Conservation (phyloP, 306 rosid species). For the Chamaecrista fasciculata region DNA sequence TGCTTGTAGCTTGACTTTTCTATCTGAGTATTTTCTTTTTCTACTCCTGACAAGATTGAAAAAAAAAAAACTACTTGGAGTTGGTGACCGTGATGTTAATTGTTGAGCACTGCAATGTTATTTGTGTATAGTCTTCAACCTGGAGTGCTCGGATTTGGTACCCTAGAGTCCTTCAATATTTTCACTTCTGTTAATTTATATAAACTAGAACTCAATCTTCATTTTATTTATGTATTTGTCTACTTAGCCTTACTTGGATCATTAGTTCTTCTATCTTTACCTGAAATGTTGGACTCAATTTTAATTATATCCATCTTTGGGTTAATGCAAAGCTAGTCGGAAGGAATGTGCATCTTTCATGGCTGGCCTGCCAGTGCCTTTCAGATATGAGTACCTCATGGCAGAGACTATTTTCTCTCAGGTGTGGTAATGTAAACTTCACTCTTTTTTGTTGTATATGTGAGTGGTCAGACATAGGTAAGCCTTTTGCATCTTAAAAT, state of each 20-base stretch:
- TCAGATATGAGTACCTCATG: conserved; percentile 96
- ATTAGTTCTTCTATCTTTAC: neutral
- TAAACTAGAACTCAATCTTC: conserved; percentile 4
- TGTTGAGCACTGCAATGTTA: neutral
- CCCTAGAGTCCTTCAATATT: neutral
- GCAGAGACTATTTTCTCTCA: conserved; percentile 99
- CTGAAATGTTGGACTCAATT: conserved; percentile 32
- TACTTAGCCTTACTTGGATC: neutral
- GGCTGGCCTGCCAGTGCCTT: conserved; percentile 93
- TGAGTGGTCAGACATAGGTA: neutral
- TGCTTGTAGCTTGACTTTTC: neutral
- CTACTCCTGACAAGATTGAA: too few species aligned
- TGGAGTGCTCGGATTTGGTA: neutral
- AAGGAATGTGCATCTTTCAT: conserved; percentile 97
- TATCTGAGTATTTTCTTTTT: neutral
- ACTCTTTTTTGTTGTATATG: neutral
- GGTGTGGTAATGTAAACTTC: conserved; percentile 42
- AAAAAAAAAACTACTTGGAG: too few species aligned
- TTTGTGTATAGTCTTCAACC: neutral
- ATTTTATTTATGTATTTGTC: neutral
- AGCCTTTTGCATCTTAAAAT: neutral
- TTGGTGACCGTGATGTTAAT: neutral
- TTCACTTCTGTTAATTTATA: neutral
- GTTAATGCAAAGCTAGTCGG: conserved; percentile 97
- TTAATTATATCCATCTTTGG: conserved; percentile 42